Percentiles rank a stretch among this genome's conserved stretches.
Conservation (phyloP, 2,329 filamentous ascomycete genomes). For the Trichoderma citrinoviride region DNA sequence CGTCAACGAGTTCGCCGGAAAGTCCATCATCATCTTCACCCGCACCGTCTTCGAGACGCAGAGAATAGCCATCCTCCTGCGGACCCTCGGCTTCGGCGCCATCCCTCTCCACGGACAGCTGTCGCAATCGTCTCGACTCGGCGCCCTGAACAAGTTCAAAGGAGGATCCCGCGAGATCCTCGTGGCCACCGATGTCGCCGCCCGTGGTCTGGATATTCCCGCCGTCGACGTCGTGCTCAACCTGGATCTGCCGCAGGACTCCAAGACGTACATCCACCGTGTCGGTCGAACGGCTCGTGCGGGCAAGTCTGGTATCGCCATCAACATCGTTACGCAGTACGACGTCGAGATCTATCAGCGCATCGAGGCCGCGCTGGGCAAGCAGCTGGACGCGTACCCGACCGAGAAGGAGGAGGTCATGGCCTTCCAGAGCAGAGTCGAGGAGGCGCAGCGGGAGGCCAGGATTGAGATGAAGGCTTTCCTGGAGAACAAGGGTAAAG, state of each 20-base stretch:
- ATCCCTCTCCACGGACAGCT: conserved; percentile 93
- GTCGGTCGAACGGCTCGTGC: conserved; percentile 86
- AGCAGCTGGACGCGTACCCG: conserved; percentile 68
- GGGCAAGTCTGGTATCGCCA: conserved; percentile 77
- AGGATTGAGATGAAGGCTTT: conserved; percentile 78
- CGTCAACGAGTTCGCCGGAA: conserved; percentile 81
- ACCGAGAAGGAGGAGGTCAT: conserved; percentile 80
- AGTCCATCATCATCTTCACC: conserved; percentile 85
- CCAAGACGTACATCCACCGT: conserved; percentile 87
- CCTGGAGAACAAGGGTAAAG: conserved; percentile 57
- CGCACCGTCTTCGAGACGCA: conserved; percentile 90
- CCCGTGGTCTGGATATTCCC: conserved; percentile 88
- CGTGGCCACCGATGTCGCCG: conserved; percentile 90
- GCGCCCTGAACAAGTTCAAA: conserved; percentile 87
- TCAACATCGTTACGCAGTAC: conserved; percentile 83
- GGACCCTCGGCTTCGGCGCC: conserved; percentile 81
- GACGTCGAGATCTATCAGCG: conserved; percentile 77
- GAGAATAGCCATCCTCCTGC: conserved; percentile 76
- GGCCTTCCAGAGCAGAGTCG: conserved; percentile 72
- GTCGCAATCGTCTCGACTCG: conserved; percentile 80
- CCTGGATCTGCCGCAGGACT: conserved; percentile 78
- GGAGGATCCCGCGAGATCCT: conserved; percentile 78
- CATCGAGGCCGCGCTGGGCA: conserved; percentile 79
- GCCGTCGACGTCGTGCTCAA: conserved; percentile 87
- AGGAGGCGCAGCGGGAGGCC: conserved; percentile 79